These are phyloP conservation scores for Venturia asperata DNA, from an alignment of 2,329 filamentous ascomycete species.

Conservation along the genomic window DNA sequence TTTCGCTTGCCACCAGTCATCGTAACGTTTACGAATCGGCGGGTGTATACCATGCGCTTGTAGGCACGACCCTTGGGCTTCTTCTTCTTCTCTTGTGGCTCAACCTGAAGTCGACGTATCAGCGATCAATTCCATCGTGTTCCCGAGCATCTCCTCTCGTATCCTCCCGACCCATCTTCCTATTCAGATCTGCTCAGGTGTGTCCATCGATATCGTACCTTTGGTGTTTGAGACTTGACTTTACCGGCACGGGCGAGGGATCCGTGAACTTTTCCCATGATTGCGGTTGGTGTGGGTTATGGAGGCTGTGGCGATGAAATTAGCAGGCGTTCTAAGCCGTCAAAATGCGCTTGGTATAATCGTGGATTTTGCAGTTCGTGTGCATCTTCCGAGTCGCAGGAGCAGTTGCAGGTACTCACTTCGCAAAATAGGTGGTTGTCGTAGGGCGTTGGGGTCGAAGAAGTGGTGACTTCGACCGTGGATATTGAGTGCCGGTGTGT, in stretches of 20 bases:
- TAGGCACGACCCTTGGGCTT: conserved; percentile 92
- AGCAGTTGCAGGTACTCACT: background rate
- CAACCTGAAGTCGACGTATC: conserved; percentile 51
- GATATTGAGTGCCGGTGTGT: conserved; percentile 1
- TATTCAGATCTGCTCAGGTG: background rate
- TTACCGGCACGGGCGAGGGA: conserved; percentile 81
- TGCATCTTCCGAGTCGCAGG: conserved; percentile 11
- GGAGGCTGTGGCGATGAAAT: conserved; percentile 20
- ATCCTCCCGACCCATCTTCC: background rate
- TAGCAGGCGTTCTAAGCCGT: background rate
- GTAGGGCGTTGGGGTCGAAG: background rate
- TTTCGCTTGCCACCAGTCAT: conserved; percentile 98
- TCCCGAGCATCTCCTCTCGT: background rate
- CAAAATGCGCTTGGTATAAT: conserved; percentile 5
- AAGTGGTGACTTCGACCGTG: background rate
- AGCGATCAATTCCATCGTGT: background rate
- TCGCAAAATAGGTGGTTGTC: conserved; percentile 9
- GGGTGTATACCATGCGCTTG: conserved; percentile 94
- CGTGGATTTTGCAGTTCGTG: conserved; percentile 18
- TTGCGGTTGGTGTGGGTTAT: conserved; percentile 41
- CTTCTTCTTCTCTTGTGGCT: conserved; percentile 94
- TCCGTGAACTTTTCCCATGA: conserved; percentile 90
- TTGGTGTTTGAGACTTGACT: conserved; percentile 94
- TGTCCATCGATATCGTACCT: conserved; percentile 53
- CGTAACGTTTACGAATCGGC: conserved; percentile 97